Evolutionary conservation across 352 stramenopile genomes (phyloP), one percentile per base, ranked within the genome.

Genomic region (Phytophthora parvispora): DNA sequence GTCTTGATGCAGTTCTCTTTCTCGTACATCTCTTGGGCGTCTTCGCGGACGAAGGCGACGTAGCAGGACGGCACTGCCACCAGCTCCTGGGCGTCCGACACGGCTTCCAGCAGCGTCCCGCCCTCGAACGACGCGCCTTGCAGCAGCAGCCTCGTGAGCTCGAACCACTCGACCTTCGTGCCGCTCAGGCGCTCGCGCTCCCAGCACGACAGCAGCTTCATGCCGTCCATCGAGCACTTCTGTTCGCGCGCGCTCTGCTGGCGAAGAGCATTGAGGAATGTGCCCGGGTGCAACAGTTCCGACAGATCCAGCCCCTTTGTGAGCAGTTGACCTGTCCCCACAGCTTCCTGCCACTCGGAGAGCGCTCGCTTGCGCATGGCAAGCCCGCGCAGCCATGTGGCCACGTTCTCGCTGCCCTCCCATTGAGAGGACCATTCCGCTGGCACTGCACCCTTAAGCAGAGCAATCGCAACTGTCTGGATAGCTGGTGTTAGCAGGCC

Each of bases 181-280:
- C 65, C 63, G 12, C 69, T 64, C 22, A 83, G 64, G 45, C 83
- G 83, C 58, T 96, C 86, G 42, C 92, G 89, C 31, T 94, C 87
- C 92, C 92, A 98, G 59, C 82, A 97, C 28, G 91, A 97, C 9
- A 97, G 60, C 62, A 98, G 67, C 68, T 96, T 93, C 82, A 98
- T 93, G 36, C 72, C 84, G 63, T 98, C 94, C 85, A 98, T 98
- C 8, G 92, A 95, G 65, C 80, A 91, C 31, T 95, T 68, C 20
- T 95, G 77, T 24, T 80, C 73, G 4, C 94, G 89, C 20, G 95
- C 91, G 28, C 90, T 97, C 63, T 98, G 93, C 63, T 99, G 96
- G 22, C 95, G 77, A 25, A 99, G 58, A 5, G 96, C 94, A 67
- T 99, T 98, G 42, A 99, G 76, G 81, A 99, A 99, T 18, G 96